Evolutionary conservation across 164 flowering plant species (phyloP), one percentile per base, ranked within the genome.

Genomic region (Litsea cubeba): DNA sequence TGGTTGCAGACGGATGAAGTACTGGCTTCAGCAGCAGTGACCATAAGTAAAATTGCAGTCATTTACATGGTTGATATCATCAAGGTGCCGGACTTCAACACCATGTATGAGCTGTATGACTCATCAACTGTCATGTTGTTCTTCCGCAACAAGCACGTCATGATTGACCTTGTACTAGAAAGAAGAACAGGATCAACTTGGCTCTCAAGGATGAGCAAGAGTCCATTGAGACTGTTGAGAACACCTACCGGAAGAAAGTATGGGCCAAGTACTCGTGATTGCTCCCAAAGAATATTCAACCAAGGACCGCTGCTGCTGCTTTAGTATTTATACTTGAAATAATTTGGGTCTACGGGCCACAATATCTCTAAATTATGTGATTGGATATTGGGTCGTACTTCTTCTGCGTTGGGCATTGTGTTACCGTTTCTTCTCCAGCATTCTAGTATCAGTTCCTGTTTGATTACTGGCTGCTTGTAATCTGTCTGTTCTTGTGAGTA

Each of bases 151-250:
- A 92, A 94, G 85, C 98, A 94, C 83, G 92, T 94, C 15, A 89
- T 94, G 98, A 92, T 94, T 35, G 95, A 93, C 77, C 91, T 93
- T 69, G 98, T n/a, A 94, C 95, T 23, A 97, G 98, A 62, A 94
- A 94, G 87, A 92, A 94, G 88, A 94, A 94, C 85, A 94, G 92
- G 82, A 92, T 92, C 84, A 94, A 94, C 79, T 94, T 97, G 97
- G 98, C 98, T 50, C 82, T 94, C 72, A 94, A 94, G 83, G 96
- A 90, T 81, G 90, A 94, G 86, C 98, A 94, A 78, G 97, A 94
- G 79, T 91, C 92, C 83, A 92, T 94, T 8, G 93, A 94, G 84
- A 94, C 92, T 69, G 83, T 94, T 24, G 98, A 92, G 82, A 92
- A 97, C 0, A 95, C 91, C 17, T 92, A 91, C 60, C 87, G 97